Evolutionary conservation across 257 asterid species (phyloP).

Genomic region (Datura wrightii): DNA sequence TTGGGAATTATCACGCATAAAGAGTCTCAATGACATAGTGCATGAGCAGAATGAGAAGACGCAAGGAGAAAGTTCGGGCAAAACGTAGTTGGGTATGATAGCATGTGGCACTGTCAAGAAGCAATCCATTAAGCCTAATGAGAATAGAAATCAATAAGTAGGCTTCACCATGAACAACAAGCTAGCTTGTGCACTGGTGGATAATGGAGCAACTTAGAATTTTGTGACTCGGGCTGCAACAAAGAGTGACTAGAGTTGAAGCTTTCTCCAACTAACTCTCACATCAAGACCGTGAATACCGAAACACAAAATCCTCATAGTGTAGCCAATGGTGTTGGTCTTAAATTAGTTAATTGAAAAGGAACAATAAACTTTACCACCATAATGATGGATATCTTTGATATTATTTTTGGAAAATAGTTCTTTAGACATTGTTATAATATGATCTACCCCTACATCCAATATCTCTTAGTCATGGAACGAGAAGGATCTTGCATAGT

Average conservation of each 20-base stretch:
- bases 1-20: background rate
- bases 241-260: background rate
- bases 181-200: background rate
- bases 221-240: background rate
- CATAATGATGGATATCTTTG: no score
- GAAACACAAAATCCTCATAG: no score
- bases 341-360: no score
- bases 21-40: no score
- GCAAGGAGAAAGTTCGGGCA: background rate
- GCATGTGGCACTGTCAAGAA: background rate
- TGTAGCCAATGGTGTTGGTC: no score
- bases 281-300: no score
- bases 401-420: no score
- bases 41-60: background rate
- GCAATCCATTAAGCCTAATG: background rate
- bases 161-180: background rate
- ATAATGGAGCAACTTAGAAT: background rate
- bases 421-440: no score
- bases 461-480: no score
- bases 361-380: no score
- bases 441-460: no score
- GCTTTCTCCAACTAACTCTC: background rate
- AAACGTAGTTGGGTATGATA: background rate
- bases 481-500: no score
- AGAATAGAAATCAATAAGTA: background rate